Base-by-base conservation (phyloP, 2,329 filamentous ascomycete species). In the Microcyclosporella mali region DNA sequence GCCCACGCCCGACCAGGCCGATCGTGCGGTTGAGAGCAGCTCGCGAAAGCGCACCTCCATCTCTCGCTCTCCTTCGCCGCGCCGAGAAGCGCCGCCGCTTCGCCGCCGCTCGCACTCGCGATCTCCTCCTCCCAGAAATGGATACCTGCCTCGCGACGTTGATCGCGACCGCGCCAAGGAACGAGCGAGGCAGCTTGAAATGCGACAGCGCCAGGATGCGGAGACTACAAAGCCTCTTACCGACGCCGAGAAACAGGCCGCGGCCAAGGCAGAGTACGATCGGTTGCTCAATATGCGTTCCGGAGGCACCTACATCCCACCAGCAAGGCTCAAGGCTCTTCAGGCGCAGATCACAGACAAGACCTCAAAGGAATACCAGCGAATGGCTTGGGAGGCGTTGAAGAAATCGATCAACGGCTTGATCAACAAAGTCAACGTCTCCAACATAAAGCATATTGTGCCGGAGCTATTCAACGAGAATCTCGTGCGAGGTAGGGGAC, bases 341-440 rank as follows among this genome's bases (percentile, higher is more conserved):
- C 92, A 98, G 70, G 87, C 89, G 40, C 88, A 95, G 68, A 95
- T 98, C 66, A 95, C 88, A 49, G 92, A 98, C 70, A 95, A 94
- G 73, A 82, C 78, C 41, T 94, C 84, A 67, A 94, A 95, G 67
- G 92, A 97, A 69, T 97, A 95, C 63, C 92, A 97, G 75, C 86
- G 92, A 58, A 94, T 98, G 87, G 88, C 89, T 7, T 98, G 92
- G 92, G 92, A 98, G 68, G 90, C 90, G 10, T 72, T 98, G 60
- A 98, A 98, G 72, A 98, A 98, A 73, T 92, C 86, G 37, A 95
- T 98, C 69, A 97, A 98, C 63, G 92, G 92, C 57, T 71, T 98
- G 53, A 95, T 98, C 75, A 98, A 98, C 77, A 98, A 98, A 73
- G 85, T 95, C 73, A 97, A 97, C 68, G 86, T 90, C 43, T 87